Evolutionary conservation across 2,329 filamentous ascomycete species (phyloP), one percentile per base, ranked within the genome.

Genomic region (Septoria petroselini): DNA sequence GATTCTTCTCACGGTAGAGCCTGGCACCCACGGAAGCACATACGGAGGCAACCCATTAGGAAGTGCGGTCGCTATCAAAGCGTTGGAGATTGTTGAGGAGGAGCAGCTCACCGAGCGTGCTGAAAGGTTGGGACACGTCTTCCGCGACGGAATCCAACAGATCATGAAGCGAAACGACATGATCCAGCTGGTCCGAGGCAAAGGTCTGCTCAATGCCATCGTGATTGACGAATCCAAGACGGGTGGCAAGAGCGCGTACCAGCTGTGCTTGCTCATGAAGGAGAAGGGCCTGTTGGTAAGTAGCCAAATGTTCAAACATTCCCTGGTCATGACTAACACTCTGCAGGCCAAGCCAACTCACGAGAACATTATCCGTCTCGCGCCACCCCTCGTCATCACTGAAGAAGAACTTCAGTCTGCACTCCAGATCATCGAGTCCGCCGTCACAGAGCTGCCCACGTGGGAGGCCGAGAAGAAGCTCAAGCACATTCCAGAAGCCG

Each of bases 31-130:
- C 72, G 93, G 93, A 41, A 95, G 89, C 34, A 98, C 93, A n/a
- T 98, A 97, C 66, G 93, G 93, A 54, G 93, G 93, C 42, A 98
- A 98, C 73, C 93, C 93, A 14, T 78, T 98, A 9, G 93, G 91
- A 18, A 97, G 90, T 62, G 93, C 93, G 31, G 88, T 98, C 23
- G 94, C 91, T 18, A 95, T 98, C 67, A 87, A 91, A 56, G 93
- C 93, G 15, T 79, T 98, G 37, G 91, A 98, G 76, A 81, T 98
- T 47, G 85, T 98, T 61, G 83, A 91, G 65, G 93, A 98, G 69
- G 91, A 95, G 73, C 79, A 88, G 57, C 82, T 98, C 73, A 86
- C 89, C 18, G 84, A 87, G 66, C 85, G 84, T 48, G 90, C 93
- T 3, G 84, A 96, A 69, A 76, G 76, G 58, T 75, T 97, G 19